Evolutionary conservation across 2,329 filamentous ascomycete species (phyloP), one percentile per base, ranked within the genome.

Genomic region (Tricladium varicosporioides): DNA sequence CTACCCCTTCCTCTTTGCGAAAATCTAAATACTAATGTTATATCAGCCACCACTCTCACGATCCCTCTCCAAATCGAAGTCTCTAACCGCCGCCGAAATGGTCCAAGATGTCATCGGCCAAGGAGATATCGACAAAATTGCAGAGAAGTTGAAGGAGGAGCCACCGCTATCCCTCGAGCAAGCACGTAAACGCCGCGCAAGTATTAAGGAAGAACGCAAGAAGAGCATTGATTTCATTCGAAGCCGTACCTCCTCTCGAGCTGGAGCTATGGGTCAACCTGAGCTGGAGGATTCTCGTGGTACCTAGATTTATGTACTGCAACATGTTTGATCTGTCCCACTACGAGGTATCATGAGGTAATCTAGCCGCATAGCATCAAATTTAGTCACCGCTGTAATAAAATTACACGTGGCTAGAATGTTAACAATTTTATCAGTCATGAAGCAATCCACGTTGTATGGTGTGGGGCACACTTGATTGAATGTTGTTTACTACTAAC

Each of bases 201-300:
- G 51, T 14, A 48, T 61, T 43, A 61, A 61, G 46, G 57, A 62
- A 16, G 57, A 59, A 31, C 53, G 62, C 4, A 59, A 62, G 48
- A 18, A 40, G 2, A 46, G 19, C 1, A 58, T 65, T 14, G 57
- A 59, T 2, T 62, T 65, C 27, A 60, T 65, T 27, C 55, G 59
- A 9, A 48, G 36, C 14, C 53, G 63, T 3, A 63, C 63, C 2
- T 45, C 32, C 18, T 73, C 65, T 77, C 75, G 66, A 15, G 53
- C 50, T 10, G 57, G 45, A 33, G 53, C 56, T 5, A 16, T 45
- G n/a, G 46, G 46, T 10, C 11, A 18, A 43, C 18, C 49, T 51
- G 27, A 33, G 36, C 10, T 40, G 10, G 36, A 40, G n/a, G 36
- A 40, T 40, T 2, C 36, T 13, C 10, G n/a, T 13, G 36, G 36